Conservation (phyloP, 164 flowering plant genomes). For the Akebia trifoliata region DNA sequence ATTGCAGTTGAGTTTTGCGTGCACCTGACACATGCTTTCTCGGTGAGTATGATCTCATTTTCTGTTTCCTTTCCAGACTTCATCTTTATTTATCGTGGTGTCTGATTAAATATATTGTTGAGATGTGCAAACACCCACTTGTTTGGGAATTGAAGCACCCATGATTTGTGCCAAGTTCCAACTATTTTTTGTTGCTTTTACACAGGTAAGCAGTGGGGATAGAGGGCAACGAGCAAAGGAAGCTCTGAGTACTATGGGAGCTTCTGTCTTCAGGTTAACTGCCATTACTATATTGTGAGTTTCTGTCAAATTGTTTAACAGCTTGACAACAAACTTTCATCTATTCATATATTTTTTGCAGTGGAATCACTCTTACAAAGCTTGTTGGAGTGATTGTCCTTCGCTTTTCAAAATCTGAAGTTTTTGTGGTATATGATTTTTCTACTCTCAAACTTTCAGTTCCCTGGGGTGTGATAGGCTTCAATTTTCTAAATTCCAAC, state of each 20-base stretch:
- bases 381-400: slow-evolving; percentile 93
- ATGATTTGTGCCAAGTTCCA: neutral
- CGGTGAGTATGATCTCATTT: slow-evolving; percentile 45
- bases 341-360: slow-evolving; percentile 32
- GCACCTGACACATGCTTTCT: slow-evolving; percentile 88
- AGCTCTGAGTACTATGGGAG: slow-evolving; percentile 89
- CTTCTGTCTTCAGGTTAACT: slow-evolving; percentile 91
- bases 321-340: too few relatives aligned
- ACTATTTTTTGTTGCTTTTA: neutral
- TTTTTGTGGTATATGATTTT: slow-evolving; percentile 68
- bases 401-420: slow-evolving; percentile 73
- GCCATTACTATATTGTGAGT: neutral
- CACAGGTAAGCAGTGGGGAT: slow-evolving; percentile 72
- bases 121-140: neutral
- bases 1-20: slow-evolving; percentile 97
- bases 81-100: neutral
- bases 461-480: neutral
- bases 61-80: neutral
- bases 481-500: neutral
- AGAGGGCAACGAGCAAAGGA: slow-evolving; percentile 73
- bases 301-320: neutral
- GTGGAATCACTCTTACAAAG: slow-evolving; percentile 96
- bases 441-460: neutral
- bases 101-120: neutral
- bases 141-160: neutral